Evolutionary conservation across 208 protist genomes (phyloP).

Genomic region (Wallacemonas sp.): DNA sequence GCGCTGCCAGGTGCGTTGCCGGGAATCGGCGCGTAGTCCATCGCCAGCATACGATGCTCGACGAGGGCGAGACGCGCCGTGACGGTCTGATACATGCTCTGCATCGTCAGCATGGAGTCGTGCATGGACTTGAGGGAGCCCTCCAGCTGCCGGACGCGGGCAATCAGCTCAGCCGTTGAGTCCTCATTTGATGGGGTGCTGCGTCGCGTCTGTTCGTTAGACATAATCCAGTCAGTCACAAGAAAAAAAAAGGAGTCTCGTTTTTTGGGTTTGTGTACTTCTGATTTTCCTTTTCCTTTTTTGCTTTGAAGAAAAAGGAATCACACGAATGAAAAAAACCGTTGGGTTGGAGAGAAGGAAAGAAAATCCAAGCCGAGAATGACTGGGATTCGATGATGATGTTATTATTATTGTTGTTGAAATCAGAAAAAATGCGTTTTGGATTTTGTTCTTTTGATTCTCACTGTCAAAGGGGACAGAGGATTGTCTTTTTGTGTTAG

Average conservation of each 20-base stretch:
- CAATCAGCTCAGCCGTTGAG: neutral
- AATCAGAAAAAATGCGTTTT: no score
- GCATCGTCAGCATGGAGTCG: neutral
- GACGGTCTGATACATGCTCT: neutral
- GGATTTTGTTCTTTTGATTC: no score
- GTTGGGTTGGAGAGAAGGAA: neutral
- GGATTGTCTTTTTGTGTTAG: no score
- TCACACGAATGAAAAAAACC: slow-evolving; percentile 12
- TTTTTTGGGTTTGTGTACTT: slow-evolving; percentile 2
- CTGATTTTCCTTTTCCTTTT: slow-evolving; percentile 8
- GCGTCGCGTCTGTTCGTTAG: neutral
- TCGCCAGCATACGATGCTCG: slow-evolving; percentile 6
- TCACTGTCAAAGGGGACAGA: no score
- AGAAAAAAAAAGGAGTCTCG: slow-evolving; percentile 7
- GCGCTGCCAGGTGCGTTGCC: neutral
- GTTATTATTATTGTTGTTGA: no score
- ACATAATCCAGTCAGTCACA: neutral
- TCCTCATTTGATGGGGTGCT: neutral
- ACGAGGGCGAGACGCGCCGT: slow-evolving; percentile 1
- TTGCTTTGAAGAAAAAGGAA: slow-evolving; percentile 10
- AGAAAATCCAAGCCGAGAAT: no score
- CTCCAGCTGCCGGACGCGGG: neutral
- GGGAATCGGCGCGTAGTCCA: slow-evolving; percentile 16
- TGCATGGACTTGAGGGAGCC: neutral
- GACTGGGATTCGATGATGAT: no score